Evolutionary conservation across 1,284 basidiomycete species (phyloP), one percentile per base, ranked within the genome.

Genomic region (Moesziomyces aphidis): DNA sequence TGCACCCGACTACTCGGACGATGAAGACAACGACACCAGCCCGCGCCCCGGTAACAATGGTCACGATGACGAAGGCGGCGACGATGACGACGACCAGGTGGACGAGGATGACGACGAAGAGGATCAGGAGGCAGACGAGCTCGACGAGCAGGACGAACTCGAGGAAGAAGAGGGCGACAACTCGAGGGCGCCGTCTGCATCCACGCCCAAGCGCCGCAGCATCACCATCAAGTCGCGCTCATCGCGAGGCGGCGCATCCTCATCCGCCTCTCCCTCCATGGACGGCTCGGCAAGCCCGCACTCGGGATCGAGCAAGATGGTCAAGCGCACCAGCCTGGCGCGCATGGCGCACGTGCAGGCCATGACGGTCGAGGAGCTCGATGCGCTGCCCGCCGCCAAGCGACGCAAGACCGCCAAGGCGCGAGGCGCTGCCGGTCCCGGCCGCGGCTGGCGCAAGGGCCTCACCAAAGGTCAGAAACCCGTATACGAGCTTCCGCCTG

Each of bases 401-500:
- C 62, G 82, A 24, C 54, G 82, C 15, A 80, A 81, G 63, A 76
- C 76, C 3, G 76, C 76, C 51, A 82, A 83, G 50, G 79, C 81
- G 2, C 55, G 80, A 36, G 82, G 82, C 23, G 81, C 82, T 0
- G 72, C 79, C n/a, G 82, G 82, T 15, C 82, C 82, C 2, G 82
- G 82, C 8, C 58, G 80, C 44, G 80, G 80, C 1, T 83, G 82
- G 82, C 73, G 82, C 23, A 82, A 82, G 45, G 82, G 82, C 8
- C 58, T 83, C n/a, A 80, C 77, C 13, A 82, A 82, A 45, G 81
- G 80, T 10, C 78, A 82, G 54, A 83, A 83, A 48, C 80, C 81
- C 3, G 76, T 82, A 0, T 83, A 83, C 58, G 72, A 77, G 50
- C 66, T 76, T 8, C 79, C 79, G 2, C 62, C 66, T 1, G 54